Evolutionary conservation across 208 protist species (phyloP).

Genomic region (Acanthamoeba healyi): DNA sequence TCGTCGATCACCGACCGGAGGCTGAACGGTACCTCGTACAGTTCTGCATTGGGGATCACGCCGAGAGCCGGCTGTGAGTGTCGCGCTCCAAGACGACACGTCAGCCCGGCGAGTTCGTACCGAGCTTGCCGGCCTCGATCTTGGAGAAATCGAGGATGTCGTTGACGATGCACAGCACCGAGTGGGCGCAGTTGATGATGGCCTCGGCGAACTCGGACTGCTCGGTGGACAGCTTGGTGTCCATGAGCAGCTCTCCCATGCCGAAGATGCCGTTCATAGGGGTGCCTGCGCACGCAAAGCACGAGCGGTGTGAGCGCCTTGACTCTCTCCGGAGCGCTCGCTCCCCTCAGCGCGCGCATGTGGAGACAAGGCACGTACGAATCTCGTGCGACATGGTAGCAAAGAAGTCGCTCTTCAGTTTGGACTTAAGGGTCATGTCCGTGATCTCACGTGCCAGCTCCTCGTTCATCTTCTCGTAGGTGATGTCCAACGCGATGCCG

Average conservation of each 20-base stretch:
- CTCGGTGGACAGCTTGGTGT: conserved; percentile 49
- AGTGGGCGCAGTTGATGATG: conserved; percentile 68
- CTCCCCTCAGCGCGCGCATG: background rate
- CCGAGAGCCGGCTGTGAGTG: background rate
- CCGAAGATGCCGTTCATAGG: conserved; percentile 62
- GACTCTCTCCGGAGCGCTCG: too few species aligned
- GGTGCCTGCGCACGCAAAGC: background rate
- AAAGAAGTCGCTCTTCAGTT: conserved; percentile 54
- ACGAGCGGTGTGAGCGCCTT: background rate
- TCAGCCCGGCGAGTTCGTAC: background rate
- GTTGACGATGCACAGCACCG: conserved; percentile 50
- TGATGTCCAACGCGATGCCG: conserved; percentile 43
- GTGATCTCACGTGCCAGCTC: conserved; percentile 48
- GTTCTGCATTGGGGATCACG: conserved; percentile 32
- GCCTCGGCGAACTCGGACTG: conserved; percentile 61
- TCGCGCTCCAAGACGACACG: background rate
- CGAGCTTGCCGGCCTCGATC: conserved; percentile 65
- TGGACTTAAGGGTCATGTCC: conserved; percentile 45
- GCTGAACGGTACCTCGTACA: conserved; percentile 73
- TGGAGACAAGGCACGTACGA: background rate
- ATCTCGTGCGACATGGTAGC: conserved; percentile 51
- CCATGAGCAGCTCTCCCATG: conserved; percentile 20
- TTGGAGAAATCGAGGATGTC: conserved; percentile 72
- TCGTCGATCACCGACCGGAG: conserved; percentile 61
- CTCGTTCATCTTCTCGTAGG: conserved; percentile 60